Percentiles rank a stretch among this genome's conserved stretches.
Conservation (phyloP, 352 stramenopile species). For the Pelagophyceae sp. region DNA sequence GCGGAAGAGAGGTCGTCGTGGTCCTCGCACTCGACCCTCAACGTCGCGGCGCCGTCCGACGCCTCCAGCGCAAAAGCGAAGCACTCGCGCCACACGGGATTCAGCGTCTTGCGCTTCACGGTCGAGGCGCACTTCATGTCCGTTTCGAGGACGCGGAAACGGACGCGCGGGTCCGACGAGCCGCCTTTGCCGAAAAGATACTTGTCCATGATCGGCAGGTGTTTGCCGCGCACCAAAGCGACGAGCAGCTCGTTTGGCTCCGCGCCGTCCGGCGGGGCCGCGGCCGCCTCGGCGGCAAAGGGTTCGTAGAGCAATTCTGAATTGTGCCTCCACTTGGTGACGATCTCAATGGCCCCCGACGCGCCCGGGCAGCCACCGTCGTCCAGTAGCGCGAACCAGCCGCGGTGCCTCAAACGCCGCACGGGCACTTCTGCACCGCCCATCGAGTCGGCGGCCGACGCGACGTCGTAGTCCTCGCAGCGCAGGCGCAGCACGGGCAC, state of each 20-base stretch:
- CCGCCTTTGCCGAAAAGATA: background rate
- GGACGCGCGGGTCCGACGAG: background rate
- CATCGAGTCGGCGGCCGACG: background rate
- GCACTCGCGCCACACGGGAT: background rate
- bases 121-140: background rate
- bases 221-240: background rate
- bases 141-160: background rate
- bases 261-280: background rate
- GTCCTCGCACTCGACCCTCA: slow-evolving; percentile 3
- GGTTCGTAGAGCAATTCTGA: background rate
- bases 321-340: background rate
- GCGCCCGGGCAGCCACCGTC: background rate
- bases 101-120: background rate
- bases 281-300: background rate
- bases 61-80: background rate
- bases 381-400: background rate
- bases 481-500: background rate
- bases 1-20: background rate
- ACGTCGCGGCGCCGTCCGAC: background rate
- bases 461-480: background rate
- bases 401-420: background rate
- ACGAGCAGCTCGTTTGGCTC: background rate
- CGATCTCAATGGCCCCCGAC: background rate
- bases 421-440: background rate
- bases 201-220: background rate